These are phyloP conservation scores for Diaporthe sp. DNA, from an alignment of 2,329 filamentous ascomycete species.

Conservation along the genomic window DNA sequence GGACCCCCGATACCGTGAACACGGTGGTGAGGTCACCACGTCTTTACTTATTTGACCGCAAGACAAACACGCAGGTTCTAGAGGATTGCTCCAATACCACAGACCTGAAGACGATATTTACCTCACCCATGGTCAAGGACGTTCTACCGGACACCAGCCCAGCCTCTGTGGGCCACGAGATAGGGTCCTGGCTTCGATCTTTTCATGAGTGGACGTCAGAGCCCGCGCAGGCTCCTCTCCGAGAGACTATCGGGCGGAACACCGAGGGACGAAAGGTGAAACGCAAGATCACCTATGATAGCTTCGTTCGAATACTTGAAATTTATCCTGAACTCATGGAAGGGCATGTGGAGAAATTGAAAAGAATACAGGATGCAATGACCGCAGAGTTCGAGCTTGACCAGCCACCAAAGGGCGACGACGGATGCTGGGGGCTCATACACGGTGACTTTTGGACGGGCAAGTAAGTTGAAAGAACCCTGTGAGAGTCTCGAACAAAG, in stretches of 20 bases:
- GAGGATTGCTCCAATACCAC: slow-evolving; percentile 52
- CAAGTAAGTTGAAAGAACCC: slow-evolving; percentile 57
- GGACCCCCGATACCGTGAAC: slow-evolving; percentile 39
- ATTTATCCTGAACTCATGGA: slow-evolving; percentile 51
- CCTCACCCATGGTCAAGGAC: slow-evolving; percentile 41
- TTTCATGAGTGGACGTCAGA: slow-evolving; percentile 54
- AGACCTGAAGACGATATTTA: slow-evolving; percentile 52
- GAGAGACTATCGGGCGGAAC: slow-evolving; percentile 47
- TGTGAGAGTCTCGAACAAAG: no score
- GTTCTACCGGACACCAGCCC: slow-evolving; percentile 43
- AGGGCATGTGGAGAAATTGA: slow-evolving; percentile 46
- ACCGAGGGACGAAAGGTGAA: slow-evolving; percentile 54
- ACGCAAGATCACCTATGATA: slow-evolving; percentile 54
- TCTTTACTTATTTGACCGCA: slow-evolving; percentile 50
- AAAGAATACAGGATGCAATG: slow-evolving; percentile 48
- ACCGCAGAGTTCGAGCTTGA: slow-evolving; percentile 47
- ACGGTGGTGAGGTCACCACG: slow-evolving; percentile 49
- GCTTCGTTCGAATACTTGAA: slow-evolving; percentile 51
- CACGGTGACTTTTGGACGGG: slow-evolving; percentile 60
- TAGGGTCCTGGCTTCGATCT: slow-evolving; percentile 51
- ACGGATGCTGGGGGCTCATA: slow-evolving; percentile 47
- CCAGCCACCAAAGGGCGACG: slow-evolving; percentile 32
- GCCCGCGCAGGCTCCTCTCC: slow-evolving; percentile 44
- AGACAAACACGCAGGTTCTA: slow-evolving; percentile 53
- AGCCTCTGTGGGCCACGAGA: slow-evolving; percentile 47